Evolutionary conservation across 2,329 filamentous ascomycete species (phyloP).

Genomic region (Penicillium griseofulvum): DNA sequence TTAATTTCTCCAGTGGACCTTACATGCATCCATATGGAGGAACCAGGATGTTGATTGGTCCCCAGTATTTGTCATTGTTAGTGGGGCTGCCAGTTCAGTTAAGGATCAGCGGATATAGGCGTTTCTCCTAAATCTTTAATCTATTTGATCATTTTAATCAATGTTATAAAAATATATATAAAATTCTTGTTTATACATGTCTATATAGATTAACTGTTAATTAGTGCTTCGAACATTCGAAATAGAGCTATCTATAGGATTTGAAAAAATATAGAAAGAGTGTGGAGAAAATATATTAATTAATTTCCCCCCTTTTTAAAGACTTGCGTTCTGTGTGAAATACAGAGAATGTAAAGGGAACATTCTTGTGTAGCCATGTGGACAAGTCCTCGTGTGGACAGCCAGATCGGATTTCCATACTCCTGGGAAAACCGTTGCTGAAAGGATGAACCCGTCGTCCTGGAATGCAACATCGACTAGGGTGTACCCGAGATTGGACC

Average conservation of each 20-base stretch:
- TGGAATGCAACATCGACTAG: constrained; percentile 28
- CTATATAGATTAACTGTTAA: background rate
- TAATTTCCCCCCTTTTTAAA: background rate
- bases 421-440: constrained; percentile 25
- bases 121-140: constrained; percentile 7
- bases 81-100: constrained; percentile 10
- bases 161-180: background rate
- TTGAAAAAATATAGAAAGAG: background rate
- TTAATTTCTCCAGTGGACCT: background rate
- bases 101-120: constrained; percentile 20
- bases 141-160: constrained; percentile 14
- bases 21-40: background rate
- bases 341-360: background rate
- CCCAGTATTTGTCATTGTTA: constrained; percentile 25
- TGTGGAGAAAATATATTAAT: background rate
- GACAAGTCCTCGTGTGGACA: constrained; percentile 24
- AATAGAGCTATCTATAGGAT: background rate
- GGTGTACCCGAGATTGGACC: constrained; percentile 27
- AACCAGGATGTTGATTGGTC: constrained; percentile 11
- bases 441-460: constrained; percentile 19
- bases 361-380: constrained; percentile 15
- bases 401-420: constrained; percentile 22
- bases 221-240: background rate
- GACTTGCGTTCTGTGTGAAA: background rate
- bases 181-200: background rate